Evolutionary conservation across 306 rosid species (phyloP).

Genomic region (Astragalus glycyphyllos): DNA sequence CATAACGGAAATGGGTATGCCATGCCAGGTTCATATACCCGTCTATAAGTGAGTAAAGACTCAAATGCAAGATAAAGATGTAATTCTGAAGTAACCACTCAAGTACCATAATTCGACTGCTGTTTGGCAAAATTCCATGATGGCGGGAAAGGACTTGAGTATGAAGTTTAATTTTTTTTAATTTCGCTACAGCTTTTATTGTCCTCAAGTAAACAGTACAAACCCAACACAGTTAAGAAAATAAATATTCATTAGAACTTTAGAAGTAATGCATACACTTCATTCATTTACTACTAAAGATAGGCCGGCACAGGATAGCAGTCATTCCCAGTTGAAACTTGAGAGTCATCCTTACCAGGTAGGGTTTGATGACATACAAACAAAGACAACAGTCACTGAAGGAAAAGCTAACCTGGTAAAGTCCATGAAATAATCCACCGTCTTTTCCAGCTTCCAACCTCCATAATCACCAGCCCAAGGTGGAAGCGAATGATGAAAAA

Average conservation of each 20-base stretch:
- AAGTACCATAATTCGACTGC: background rate
- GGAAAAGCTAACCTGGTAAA: constrained; percentile 72
- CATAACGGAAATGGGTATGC: background rate
- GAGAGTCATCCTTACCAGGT: constrained; percentile 6
- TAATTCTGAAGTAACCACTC: constrained; percentile 12
- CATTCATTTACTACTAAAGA: constrained; percentile 30
- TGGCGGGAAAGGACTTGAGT: background rate
- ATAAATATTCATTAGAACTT: constrained; percentile 18
- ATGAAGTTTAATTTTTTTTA: background rate
- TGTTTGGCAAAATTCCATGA: constrained; percentile 19
- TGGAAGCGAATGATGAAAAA: constrained; percentile 96
- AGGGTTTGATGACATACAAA: constrained; percentile 29
- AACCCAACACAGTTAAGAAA: background rate
- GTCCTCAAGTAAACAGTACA: constrained; percentile 6
- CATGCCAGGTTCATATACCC: background rate
- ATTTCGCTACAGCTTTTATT: background rate
- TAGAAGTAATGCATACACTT: background rate
- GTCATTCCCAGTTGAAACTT: constrained; percentile 27
- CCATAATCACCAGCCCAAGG: constrained; percentile 97
- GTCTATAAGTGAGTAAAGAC: constrained; percentile 7
- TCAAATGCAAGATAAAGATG: constrained; percentile 16
- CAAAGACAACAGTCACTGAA: constrained; percentile 40
- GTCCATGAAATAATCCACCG: constrained; percentile 88
- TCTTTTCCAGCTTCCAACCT: constrained; percentile 97
- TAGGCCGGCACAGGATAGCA: constrained; percentile 21